Conservation (phyloP, 371 early-diverging fungal species). For the Mucor plumbeus region DNA sequence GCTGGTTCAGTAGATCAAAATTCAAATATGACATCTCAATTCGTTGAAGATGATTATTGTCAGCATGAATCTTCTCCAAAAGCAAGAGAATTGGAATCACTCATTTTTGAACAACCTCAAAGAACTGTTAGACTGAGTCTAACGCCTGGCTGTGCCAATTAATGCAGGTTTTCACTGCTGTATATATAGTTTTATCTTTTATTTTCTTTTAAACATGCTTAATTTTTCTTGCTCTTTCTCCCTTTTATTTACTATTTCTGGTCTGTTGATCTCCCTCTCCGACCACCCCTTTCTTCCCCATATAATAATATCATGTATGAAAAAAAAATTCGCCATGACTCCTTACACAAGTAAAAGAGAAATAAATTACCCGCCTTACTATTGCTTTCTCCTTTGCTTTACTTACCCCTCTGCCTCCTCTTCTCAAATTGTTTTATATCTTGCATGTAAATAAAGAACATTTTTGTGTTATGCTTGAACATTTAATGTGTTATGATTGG, state of each 20-base stretch:
- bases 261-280: background rate
- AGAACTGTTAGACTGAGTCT: conserved; percentile 33
- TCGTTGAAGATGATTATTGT: background rate
- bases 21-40: background rate
- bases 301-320: conserved; percentile 2
- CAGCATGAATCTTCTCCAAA: conserved; percentile 10
- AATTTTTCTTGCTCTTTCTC: background rate
- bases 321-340: background rate
- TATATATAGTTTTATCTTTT: background rate
- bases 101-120: conserved; percentile 38
- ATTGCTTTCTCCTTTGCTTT: background rate
- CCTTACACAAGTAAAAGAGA: background rate
- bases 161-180: background rate
- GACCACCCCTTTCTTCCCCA: background rate
- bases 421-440: background rate
- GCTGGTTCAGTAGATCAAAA: conserved; percentile 3
- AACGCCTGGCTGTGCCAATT: conserved; percentile 33
- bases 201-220: background rate
- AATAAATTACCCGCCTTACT: background rate
- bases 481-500: background rate
- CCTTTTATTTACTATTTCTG: conserved; percentile 1
- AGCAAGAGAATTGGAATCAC: conserved; percentile 33
- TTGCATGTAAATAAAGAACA: conserved; percentile 6
- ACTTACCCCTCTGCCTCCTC: background rate
- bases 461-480: background rate